Base-by-base conservation (phyloP, 768 basidiomycete genomes). In the Boletus pseudopeckii region DNA sequence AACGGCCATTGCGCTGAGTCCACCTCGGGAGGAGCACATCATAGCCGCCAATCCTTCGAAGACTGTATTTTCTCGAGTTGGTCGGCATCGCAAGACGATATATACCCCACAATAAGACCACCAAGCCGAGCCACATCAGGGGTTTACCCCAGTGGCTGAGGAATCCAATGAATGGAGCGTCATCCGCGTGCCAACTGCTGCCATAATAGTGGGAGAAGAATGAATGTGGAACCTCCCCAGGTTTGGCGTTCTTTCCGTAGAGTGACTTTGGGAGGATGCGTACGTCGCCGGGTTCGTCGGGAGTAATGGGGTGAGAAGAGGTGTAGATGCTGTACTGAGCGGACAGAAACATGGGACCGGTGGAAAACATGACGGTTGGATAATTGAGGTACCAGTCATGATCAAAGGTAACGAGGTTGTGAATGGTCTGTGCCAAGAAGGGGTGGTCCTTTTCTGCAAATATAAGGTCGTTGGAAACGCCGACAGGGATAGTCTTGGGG, bases 281-380 rank as follows among this genome's bases (percentile, higher is more conserved):
- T 10, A 99, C 80, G 45, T 89, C 86, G 14, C 82, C 77, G n/a
- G 84, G 83, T 8, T 71, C 64, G 7, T 72, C 71, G 2, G 73
- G 68, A 17, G 82, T 81, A 14, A 75, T 75, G 30, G 83, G 80
- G 52, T 90, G 82, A 11, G 85, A 79, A 5, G 88, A 77, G 6
- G 82, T 80, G 72, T 90, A 98, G 48, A 95, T 77, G 39, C 92
- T 90, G 70, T 96, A 96, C 68, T 97, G 92, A 3, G 88, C 85
- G 1, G 95, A 98, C 13, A 99, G 75, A 73, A 98, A 99, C 97
- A 99, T 99, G 64, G 97, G 97, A 1, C 96, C 96, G 0, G 97
- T 99, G 49, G 93, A 93, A 74, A 99, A 99, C 97, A 99, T 99
- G 76, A 99, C 97, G 26, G 97, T 99, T 32, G 97, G 97, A 63